A percentile compares a stretch with the other conserved stretches of the same genome.
Evolutionary conservation across 164 flowering plant genomes (phyloP).

Genomic region (Dillenia suffruticosa): DNA sequence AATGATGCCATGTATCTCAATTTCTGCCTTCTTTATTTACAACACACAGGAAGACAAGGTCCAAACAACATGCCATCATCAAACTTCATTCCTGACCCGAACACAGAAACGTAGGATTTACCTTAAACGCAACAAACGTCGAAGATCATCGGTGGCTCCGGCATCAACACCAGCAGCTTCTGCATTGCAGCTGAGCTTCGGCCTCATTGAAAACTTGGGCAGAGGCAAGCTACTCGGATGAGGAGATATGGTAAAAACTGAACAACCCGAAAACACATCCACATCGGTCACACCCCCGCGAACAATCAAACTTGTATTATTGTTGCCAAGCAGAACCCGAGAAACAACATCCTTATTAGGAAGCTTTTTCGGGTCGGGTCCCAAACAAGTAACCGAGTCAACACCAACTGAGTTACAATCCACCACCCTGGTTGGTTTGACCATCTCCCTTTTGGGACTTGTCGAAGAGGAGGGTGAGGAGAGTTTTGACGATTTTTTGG

Average conservation of each 20-base stretch:
- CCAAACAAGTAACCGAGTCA: slow-evolving; percentile 19
- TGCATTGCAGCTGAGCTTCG: slow-evolving; percentile 51
- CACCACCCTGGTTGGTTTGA: not conserved
- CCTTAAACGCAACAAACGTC: slow-evolving; percentile 35
- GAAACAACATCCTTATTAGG: slow-evolving; percentile 24
- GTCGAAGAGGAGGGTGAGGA: slow-evolving; percentile 4
- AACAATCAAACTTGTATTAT: not conserved
- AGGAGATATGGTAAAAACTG: slow-evolving; percentile 39
- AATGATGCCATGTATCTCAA: too few relatives aligned
- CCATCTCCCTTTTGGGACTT: slow-evolving; percentile 6
- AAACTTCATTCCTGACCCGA: too few relatives aligned
- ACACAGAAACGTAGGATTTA: slow-evolving; percentile 3
- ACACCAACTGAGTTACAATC: not conserved
- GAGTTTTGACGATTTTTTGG: slow-evolving; percentile 28
- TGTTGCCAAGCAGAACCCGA: slow-evolving; percentile 11
- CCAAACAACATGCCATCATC: too few relatives aligned
- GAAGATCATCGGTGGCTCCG: slow-evolving; percentile 38
- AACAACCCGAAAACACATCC: slow-evolving; percentile 27
- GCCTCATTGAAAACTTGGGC: slow-evolving; percentile 63
- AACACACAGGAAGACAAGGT: too few relatives aligned
- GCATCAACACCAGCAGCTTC: slow-evolving; percentile 44
- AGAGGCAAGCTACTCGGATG: slow-evolving; percentile 87
- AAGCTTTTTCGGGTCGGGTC: slow-evolving; percentile 53
- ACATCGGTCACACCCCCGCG: not conserved
- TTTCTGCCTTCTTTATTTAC: too few relatives aligned